These are phyloP conservation scores for Paralagenidium karlingii DNA, from an alignment of 352 stramenopile genomes.

Conservation along the genomic window DNA sequence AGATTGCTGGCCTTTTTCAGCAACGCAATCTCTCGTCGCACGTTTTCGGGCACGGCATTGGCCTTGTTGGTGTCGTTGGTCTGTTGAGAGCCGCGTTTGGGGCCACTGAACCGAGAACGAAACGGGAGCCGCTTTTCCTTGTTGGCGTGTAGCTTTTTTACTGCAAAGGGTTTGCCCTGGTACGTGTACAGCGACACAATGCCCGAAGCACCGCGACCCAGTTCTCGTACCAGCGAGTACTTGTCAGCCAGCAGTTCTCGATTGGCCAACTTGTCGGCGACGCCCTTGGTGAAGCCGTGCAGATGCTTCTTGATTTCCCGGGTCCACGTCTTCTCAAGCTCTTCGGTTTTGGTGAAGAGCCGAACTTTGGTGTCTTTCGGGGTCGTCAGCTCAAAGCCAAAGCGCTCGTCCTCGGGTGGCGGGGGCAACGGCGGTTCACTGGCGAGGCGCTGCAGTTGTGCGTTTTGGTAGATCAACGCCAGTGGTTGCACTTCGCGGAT, in stretches of 20 bases:
- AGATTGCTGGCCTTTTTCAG: constrained; percentile 61
- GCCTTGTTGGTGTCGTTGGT: background rate
- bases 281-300: constrained; percentile 28
- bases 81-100: background rate
- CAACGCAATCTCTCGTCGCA: constrained; percentile 59
- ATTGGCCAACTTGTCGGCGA: constrained; percentile 31
- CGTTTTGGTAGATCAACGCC: constrained; percentile 3
- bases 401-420: background rate
- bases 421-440: background rate
- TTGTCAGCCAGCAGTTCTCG: constrained; percentile 49
- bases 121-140: constrained; percentile 29
- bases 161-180: constrained; percentile 43
- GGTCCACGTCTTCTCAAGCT: constrained; percentile 35
- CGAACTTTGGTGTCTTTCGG: constrained; percentile 12
- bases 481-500: constrained; percentile 16
- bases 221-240: constrained; percentile 54
- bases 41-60: constrained; percentile 28
- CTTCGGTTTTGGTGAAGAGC: constrained; percentile 23
- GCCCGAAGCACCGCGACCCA: constrained; percentile 52
- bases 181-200: constrained; percentile 63
- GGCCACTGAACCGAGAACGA: background rate
- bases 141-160: constrained; percentile 56
- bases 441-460: constrained; percentile 1
- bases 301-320: constrained; percentile 19
- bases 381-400: constrained; percentile 21